phyloP scores from a whole-genome alignment of 2,329 filamentous ascomycete species.

The Coniosporium tulheliwenetii region DNA sequence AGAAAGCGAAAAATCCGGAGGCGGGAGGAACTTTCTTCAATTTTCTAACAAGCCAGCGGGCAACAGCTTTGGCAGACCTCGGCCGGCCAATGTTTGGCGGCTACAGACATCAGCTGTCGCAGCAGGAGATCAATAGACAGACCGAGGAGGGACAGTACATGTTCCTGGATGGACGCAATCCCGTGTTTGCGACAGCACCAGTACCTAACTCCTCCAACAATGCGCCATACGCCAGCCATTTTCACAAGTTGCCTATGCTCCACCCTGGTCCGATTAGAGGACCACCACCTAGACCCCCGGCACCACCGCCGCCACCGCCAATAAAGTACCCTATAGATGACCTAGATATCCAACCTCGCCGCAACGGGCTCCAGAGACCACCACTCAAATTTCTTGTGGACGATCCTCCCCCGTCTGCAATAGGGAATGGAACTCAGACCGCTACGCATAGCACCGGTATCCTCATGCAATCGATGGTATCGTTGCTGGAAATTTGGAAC shows the following conservation, averaged over 20 bases:
- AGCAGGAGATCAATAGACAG: too few species aligned
- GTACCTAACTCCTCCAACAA: not conserved
- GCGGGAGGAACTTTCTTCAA: constrained; percentile 30
- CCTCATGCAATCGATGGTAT: constrained; percentile 70
- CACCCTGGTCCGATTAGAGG: constrained; percentile 11
- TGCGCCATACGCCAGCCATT: not conserved
- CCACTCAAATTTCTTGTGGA: constrained; percentile 61
- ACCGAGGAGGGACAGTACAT: too few species aligned
- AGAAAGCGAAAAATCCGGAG: constrained; percentile 51
- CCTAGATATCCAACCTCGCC: constrained; percentile 58
- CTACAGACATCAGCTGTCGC: too few species aligned
- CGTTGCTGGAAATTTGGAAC: constrained; percentile 83
- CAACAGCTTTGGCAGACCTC: too few species aligned
- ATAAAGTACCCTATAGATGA: constrained; percentile 96
- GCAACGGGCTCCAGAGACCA: constrained; percentile 51
- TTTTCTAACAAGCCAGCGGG: constrained; percentile 28
- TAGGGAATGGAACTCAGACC: constrained; percentile 20
- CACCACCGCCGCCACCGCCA: constrained; percentile 47
- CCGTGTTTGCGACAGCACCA: too few species aligned
- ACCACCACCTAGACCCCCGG: constrained; percentile 10
- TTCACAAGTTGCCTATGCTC: constrained; percentile 11
- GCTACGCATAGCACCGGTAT: constrained; percentile 34
- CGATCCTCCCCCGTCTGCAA: constrained; percentile 26
- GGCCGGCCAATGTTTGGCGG: too few species aligned
- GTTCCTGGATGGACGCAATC: too few species aligned